Base-by-base conservation (phyloP, 2,329 filamentous ascomycete species). In the Botrytis pseudocinerea region DNA sequence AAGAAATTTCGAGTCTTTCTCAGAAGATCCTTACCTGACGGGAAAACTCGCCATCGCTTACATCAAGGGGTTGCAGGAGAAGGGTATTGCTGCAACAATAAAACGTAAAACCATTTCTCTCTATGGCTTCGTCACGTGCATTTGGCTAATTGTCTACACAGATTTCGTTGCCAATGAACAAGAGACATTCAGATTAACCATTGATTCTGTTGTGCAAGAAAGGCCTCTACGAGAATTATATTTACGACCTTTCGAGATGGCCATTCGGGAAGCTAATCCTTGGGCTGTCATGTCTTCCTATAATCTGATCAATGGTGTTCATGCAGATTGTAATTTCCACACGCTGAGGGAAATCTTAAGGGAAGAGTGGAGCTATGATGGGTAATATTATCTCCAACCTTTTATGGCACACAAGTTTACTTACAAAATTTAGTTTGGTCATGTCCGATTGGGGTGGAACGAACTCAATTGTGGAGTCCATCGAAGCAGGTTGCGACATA, bases 1-100 rank as follows among this genome's bases (percentile, higher is more conserved):
- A 28, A 87, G 93, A 74, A 94, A 94, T 76, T 97, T 96, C 77
- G 93, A 97, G 82, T 94, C 93, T 0, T 96, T 94, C 81, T 94
- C 92, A 0, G 93, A 96, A 81, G 93, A 96, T 77, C 93, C 93
- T 0, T 87, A 91, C 16, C 85, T 97, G 8, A 93, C 92, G 0
- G 92, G 92, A 46, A 92, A 90, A 75, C 83, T 94, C 74, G 91
- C 92, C 20, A 88, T 91, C 0, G 87, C 91, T 74, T 93, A 93
- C 75, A 91, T 93, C 79, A 89, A 88, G 65, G 92, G 92, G 12
- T 84, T 93, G 71, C 93, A 96, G 79, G 90, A 91, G 38, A 90
- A 89, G 74, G 91, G 91, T 0, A 87, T 96, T 54, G 90, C 91
- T 12, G 92, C 93, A 18, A 93, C 93, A 0, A 90, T 95, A 77